Evolutionary conservation across 2,329 filamentous ascomycete species (phyloP).

Genomic region (Botrytis aclada): DNA sequence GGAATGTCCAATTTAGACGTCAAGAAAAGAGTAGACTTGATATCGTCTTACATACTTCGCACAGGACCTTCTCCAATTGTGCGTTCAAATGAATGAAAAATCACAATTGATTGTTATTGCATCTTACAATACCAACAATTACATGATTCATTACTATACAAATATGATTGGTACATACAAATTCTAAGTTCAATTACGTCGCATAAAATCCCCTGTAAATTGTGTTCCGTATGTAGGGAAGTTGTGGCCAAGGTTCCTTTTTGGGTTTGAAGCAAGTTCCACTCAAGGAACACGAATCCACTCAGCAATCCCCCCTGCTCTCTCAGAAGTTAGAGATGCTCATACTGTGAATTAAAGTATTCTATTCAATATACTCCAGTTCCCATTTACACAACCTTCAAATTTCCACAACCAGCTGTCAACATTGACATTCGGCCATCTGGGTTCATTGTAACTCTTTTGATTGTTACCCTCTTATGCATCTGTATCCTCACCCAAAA

Average conservation of each 20-base stretch:
- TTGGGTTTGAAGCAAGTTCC: not conserved
- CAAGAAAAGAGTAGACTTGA: not conserved
- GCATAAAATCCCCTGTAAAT: conserved; percentile 2
- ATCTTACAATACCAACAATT: not conserved
- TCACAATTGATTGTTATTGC: not conserved
- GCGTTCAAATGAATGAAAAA: not conserved
- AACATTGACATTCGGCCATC: conserved; percentile 8
- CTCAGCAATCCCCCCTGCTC: conserved; percentile 17
- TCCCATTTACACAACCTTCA: not conserved
- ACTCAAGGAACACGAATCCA: conserved; percentile 19
- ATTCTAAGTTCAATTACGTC: not conserved
- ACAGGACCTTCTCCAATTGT: not conserved
- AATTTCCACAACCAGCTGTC: conserved; percentile 11
- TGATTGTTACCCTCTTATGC: conserved; percentile 61
- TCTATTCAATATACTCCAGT: not conserved
- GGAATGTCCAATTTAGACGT: not conserved
- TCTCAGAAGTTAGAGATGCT: not conserved
- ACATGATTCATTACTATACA: not conserved
- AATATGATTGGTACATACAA: not conserved
- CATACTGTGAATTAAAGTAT: conserved; percentile 1
- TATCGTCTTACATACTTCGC: not conserved
- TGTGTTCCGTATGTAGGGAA: not conserved
- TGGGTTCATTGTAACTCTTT: conserved; percentile 20
- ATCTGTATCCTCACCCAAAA: conserved; percentile 46
- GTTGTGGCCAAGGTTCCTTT: conserved; percentile 10